These are phyloP conservation scores for Fraxinus cuspidata DNA, from an alignment of 257 asterid genomes.

Conservation along the genomic window DNA sequence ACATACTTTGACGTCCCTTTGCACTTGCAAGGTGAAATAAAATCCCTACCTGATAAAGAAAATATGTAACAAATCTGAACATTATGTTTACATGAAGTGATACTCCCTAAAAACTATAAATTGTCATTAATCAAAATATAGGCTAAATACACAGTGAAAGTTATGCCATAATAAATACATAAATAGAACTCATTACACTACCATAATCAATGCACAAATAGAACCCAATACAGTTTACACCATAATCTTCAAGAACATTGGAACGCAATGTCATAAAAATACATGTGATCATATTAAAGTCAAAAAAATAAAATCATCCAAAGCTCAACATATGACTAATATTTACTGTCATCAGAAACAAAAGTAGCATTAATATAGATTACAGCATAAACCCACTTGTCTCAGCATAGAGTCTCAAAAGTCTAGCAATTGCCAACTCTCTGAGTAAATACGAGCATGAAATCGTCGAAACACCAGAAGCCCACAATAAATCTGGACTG, in stretches of 20 bases:
- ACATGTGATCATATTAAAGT: neutral
- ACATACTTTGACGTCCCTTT: conserved; percentile 86
- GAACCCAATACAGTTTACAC: neutral
- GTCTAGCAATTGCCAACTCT: conserved; percentile 4
- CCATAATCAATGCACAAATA: neutral
- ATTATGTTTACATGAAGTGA: conserved; percentile 13
- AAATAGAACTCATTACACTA: neutral
- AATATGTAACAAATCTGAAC: conserved; percentile 18
- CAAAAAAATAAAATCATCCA: neutral
- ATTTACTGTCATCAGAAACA: neutral
- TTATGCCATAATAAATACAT: neutral
- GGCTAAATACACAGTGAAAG: neutral
- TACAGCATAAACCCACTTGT: neutral
- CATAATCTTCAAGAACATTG: neutral
- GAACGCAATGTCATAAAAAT: neutral
- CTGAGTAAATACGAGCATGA: neutral
- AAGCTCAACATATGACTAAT: neutral
- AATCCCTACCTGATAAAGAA: conserved; percentile 80
- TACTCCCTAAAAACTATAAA: neutral
- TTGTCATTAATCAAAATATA: neutral
- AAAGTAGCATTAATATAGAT: neutral
- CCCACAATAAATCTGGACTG: neutral
- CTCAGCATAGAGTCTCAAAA: neutral
- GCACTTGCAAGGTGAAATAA: conserved; percentile 96
- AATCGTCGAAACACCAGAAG: neutral